Conservation (phyloP, 441 rosid species). For the Kokia cookei region DNA sequence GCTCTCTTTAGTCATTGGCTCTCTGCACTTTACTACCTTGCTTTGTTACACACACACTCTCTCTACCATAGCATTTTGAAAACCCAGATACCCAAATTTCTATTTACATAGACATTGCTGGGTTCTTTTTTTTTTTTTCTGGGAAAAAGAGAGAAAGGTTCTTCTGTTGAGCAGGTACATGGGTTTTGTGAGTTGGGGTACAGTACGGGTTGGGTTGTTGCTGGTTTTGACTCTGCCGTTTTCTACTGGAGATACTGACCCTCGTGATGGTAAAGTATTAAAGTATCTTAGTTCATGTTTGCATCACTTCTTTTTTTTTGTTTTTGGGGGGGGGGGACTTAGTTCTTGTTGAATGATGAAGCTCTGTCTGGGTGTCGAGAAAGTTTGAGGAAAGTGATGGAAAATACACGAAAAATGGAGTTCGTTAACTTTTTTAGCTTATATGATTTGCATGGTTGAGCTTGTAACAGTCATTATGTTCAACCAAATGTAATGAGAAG, state of each 20-base stretch:
- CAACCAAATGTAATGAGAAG: background rate
- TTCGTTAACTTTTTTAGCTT: background rate
- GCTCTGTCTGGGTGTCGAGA: slow-evolving; percentile 10
- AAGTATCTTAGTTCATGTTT: slow-evolving; percentile 2
- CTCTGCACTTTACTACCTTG: background rate
- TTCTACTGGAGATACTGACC: slow-evolving; percentile 50
- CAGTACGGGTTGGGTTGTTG: slow-evolving; percentile 27
- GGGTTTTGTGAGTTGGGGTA: slow-evolving; percentile 30
- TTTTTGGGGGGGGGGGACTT: background rate
- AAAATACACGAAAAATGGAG: slow-evolving; percentile 6
- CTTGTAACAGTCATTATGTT: background rate
- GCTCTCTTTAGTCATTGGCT: background rate
- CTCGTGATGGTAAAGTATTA: slow-evolving; percentile 57
- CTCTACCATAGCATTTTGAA: background rate
- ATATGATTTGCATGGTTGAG: background rate
- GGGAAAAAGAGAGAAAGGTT: background rate
- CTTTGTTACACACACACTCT: too few species aligned
- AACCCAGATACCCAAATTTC: background rate
- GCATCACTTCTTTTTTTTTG: background rate
- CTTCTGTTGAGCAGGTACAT: slow-evolving; percentile 10
- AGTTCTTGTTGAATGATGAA: background rate
- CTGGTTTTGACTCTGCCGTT: slow-evolving; percentile 38
- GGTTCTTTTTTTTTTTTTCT: background rate
- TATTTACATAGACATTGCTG: background rate
- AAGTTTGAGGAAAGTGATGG: slow-evolving; percentile 8